A percentile compares a stretch with the other conserved stretches of the same genome.
These are phyloP conservation scores for Myxozyma melibiosi DNA, from an alignment of 805 yeast genomes.

Conservation along the genomic window DNA sequence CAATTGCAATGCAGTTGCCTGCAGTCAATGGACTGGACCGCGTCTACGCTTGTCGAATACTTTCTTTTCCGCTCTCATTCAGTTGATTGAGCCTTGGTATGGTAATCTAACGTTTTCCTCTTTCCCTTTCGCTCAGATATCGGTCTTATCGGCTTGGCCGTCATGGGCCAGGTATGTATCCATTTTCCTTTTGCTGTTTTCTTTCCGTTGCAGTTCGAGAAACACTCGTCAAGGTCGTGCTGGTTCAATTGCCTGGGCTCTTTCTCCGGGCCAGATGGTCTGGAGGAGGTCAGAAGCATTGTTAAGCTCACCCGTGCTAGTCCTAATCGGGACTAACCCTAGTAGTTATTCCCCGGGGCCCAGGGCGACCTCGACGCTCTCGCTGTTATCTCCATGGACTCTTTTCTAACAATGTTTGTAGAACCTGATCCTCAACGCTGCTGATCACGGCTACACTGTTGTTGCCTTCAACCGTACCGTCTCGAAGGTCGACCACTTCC, in stretches of 20 bases:
- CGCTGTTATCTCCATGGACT: neutral
- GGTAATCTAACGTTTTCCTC: neutral
- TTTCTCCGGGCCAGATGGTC: too few relatives aligned
- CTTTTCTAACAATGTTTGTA: conserved; percentile 34
- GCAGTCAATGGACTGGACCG: too few relatives aligned
- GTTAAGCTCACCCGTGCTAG: conserved; percentile 6
- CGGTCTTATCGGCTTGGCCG: conserved; percentile 99
- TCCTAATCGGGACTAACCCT: conserved; percentile 10
- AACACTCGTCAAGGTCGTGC: too few relatives aligned
- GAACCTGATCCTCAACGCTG: conserved; percentile 94
- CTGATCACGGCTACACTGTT: conserved; percentile 95
- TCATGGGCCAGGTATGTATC: conserved; percentile 77
- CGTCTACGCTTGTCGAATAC: too few relatives aligned
- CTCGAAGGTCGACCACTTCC: conserved; percentile 90
- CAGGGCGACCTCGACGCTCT: too few relatives aligned
- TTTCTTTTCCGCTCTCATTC: too few relatives aligned
- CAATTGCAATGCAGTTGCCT: neutral
- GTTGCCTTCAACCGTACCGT: conserved; percentile 98
- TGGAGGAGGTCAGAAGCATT: too few relatives aligned
- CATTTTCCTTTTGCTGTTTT: neutral
- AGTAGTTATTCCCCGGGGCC: too few relatives aligned
- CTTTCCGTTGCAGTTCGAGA: neutral
- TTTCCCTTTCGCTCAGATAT: conserved; percentile 70
- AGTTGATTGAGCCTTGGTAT: neutral
- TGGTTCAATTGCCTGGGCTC: too few relatives aligned